A percentile compares a stretch with the other conserved stretches of the same genome.
phyloP scores from a whole-genome alignment of 148 eudicot genomes.

The Amaranthus cruentus region DNA sequence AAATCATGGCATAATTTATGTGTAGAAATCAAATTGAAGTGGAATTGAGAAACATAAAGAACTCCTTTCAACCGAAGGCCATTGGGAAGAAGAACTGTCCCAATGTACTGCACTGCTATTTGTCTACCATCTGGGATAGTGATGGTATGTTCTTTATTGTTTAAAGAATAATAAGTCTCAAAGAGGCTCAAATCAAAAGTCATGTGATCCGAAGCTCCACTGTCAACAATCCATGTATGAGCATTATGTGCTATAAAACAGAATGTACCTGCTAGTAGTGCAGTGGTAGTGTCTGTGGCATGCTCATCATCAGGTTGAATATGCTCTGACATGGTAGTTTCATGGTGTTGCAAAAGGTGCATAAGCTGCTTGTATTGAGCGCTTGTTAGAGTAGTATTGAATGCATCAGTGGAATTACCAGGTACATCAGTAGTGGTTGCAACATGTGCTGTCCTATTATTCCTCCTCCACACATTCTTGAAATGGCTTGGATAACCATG shows the following conservation, averaged over 20 bases:
- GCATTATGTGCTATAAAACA: neutral
- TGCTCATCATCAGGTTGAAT: neutral
- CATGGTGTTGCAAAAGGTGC: neutral
- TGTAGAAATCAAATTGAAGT: neutral
- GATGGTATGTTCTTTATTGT: neutral
- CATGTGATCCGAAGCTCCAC: slow-evolving; percentile 1
- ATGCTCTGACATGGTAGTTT: accelerated
- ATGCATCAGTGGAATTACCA: neutral
- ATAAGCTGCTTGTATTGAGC: neutral
- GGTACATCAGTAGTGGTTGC: too few species aligned
- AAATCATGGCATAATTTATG: neutral
- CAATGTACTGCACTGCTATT: neutral
- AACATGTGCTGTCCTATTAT: neutral
- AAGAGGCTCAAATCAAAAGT: neutral
- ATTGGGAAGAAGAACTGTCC: neutral
- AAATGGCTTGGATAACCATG: neutral
- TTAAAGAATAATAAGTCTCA: neutral
- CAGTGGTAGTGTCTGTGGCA: neutral
- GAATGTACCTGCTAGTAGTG: neutral
- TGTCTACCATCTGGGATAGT: neutral
- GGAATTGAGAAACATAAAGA: neutral
- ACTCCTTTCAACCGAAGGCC: neutral
- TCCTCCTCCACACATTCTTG: neutral
- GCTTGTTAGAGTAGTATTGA: neutral
- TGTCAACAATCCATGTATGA: neutral